Base-by-base conservation (phyloP, 441 rosid species). In the Gossypium schwendimanii region DNA sequence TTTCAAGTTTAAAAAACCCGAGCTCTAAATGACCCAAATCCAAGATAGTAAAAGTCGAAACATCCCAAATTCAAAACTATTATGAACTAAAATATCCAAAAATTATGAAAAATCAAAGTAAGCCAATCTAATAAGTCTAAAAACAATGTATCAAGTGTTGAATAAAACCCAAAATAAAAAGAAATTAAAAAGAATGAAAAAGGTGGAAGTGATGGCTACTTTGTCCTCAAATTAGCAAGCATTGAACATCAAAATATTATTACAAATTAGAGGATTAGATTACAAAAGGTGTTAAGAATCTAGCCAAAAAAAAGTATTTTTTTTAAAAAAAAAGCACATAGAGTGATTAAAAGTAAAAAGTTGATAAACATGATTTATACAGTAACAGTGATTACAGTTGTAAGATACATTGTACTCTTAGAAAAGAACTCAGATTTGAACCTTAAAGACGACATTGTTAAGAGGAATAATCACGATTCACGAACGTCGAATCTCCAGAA, bases 181-280 rank as follows among this genome's bases (percentile, higher is more conserved):
- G n/a, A 44, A 54, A 54, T 50, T 50, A n/a, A 50, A 50, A n/a
- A 15, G 14, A 33, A 31, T 6, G 33, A 4, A 31, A 61, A 59
- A 36, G 41, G 21, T 52, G n/a, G 72, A 75, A 62, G 15, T 18
- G 50, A 20, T 73, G 60, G 55, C 64, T 54, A 7, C 49, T 54
- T 61, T 60, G 72, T 72, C 14, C 53, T 67, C 71, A 58, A 67
- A 52, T 62, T 23, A 10, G 7, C 10, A 23, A 0, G 44, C 78
- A 63, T 47, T 31, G 26, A 66, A 50, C 77, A 79, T 70, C 50
- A 21, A 28, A 75, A 50, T 60, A 70, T 71, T 75, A 80, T 74
- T 73, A 76, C 76, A 73, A 24, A 78, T 84, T 72, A 83, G 82
- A 81, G 17, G 66, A 36, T 79, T 63, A 71, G 68, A 80, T 77